Conservation (phyloP, 306 rosid genomes). For the Trifolium subterraneum region DNA sequence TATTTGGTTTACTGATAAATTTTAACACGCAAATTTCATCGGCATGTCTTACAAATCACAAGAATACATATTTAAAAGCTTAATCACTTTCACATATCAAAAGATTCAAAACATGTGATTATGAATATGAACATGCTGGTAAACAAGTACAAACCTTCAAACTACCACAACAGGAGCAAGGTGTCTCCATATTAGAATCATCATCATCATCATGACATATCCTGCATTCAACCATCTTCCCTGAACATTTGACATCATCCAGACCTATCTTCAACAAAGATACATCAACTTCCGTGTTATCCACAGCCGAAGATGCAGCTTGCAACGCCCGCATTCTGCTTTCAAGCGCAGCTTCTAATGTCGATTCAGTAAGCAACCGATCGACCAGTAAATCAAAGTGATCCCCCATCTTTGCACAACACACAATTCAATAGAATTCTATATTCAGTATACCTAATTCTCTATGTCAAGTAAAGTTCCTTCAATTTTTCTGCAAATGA, state of each 20-base stretch:
- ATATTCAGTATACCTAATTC: slow-evolving; percentile 27
- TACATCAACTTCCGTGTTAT: slow-evolving; percentile 45
- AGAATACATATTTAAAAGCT: not conserved
- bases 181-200: slow-evolving; percentile 88
- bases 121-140: not conserved
- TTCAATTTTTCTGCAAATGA: slow-evolving; percentile 47
- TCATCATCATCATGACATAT: slow-evolving; percentile 97
- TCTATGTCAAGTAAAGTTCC: slow-evolving; percentile 34
- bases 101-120: slow-evolving; percentile 11
- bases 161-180: slow-evolving; percentile 98
- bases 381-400: slow-evolving; percentile 92
- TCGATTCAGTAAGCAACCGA: slow-evolving; percentile 90
- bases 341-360: slow-evolving; percentile 87
- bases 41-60: not conserved
- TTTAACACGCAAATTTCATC: slow-evolving; percentile 22
- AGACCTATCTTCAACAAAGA: slow-evolving; percentile 49
- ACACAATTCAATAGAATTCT: slow-evolving; percentile 25
- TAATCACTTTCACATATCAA: slow-evolving; percentile 5
- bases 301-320: slow-evolving; percentile 62
- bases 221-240: slow-evolving; percentile 81
- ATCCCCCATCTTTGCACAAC: slow-evolving; percentile 72
- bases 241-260: slow-evolving; percentile 46
- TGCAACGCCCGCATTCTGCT: slow-evolving; percentile 68
- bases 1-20: slow-evolving; percentile 19
- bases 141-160: slow-evolving; percentile 64